Base-by-base conservation (phyloP, 2,329 filamentous ascomycete genomes). In the Verticillium nonalfalfae region DNA sequence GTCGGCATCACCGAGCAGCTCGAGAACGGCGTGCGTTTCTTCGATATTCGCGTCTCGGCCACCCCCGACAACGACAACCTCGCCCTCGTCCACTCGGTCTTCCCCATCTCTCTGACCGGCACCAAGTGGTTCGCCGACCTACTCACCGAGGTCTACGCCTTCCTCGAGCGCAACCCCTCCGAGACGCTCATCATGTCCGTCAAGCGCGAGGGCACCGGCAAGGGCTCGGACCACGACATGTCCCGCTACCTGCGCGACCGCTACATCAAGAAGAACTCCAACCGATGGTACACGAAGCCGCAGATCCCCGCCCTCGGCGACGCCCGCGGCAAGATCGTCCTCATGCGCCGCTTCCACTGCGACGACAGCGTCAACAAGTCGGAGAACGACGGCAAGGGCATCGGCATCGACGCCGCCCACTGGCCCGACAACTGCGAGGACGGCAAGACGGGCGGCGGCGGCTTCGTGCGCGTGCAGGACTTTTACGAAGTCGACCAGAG, bases 371-470 rank as follows among this genome's bases (percentile, higher is more conserved):
- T 88, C 57, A 76, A 68, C 50, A 68, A 79, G 65, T 68, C 71
- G 26, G 80, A 83, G 69, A 79, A 83, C 75, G 78, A 77, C 50
- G 79, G 77, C 38, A 68, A 71, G 7, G 84, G 83, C 57, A 85
- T 79, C 75, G 86, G 82, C 54, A 81, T 89, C 56, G 85, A 89
- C 71, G 85, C 81, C 26, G 81, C 83, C 64, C 73, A 73, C 58
- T 98, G 94, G 94, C 91, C 90, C 0, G 90, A 97, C 76, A 98
- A 98, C 76, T 91, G 90, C 64, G 86, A 89, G 36, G 87, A 96
- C 70, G 89, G 90, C 61, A 80, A 80, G 38, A 85, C 85, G 57
- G 84, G 85, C 9, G 87, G 87, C 68, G 92, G 91, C 3, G 92
- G 91, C 3, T 80, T 87, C 65, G 86, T 97, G 62, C 88, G 90